Evolutionary conservation across 306 rosid genomes (phyloP).

Genomic region (Trichosanthes cucumerina): DNA sequence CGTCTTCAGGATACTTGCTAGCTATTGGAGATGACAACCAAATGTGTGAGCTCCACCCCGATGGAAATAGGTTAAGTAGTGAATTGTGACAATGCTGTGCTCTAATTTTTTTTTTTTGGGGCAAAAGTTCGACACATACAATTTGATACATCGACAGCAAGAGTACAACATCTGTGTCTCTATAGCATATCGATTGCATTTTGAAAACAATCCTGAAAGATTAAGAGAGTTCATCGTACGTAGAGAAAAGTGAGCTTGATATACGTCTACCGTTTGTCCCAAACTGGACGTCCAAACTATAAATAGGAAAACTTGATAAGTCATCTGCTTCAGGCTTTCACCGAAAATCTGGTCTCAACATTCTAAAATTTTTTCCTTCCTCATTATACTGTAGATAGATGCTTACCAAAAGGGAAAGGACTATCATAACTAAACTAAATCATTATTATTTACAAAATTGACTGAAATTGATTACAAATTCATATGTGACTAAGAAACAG

Average conservation of each 20-base stretch:
- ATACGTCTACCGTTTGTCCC: background rate
- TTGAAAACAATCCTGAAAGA: background rate
- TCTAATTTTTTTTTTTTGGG: background rate
- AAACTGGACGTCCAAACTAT: background rate
- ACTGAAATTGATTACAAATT: background rate
- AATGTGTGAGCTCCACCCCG: slow-evolving; percentile 89
- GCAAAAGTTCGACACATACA: background rate
- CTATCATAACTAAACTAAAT: background rate
- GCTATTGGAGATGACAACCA: slow-evolving; percentile 80
- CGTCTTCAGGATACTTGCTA: slow-evolving; percentile 59
- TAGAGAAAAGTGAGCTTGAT: background rate
- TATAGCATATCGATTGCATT: background rate
- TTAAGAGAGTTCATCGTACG: background rate
- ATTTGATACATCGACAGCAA: background rate
- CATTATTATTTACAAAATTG: background rate
- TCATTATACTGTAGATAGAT: background rate
- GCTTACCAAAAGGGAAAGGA: background rate
- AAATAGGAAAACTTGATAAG: background rate
- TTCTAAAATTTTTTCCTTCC: background rate
- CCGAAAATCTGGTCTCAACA: background rate
- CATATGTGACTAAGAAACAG: background rate
- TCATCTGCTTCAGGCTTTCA: background rate
- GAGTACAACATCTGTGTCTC: background rate
- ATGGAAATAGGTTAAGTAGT: slow-evolving; percentile 66
- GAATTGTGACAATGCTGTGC: background rate